Conservation (phyloP, 495 filamentous ascomycete species). For the Corynascus novoguineensis region DNA sequence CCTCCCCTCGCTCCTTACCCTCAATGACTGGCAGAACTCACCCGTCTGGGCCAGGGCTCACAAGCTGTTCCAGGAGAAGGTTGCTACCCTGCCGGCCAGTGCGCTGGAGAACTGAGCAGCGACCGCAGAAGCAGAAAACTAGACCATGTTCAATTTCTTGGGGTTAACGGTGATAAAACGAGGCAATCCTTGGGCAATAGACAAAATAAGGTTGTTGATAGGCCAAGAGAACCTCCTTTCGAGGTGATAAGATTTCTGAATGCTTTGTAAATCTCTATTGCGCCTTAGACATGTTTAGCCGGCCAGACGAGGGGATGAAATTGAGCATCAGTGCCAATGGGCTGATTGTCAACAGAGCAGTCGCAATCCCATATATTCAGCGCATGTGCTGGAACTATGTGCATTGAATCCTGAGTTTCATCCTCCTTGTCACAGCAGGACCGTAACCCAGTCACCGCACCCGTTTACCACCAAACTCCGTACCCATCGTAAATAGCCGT, state of each 20-base stretch:
- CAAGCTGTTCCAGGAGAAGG: slow-evolving; percentile 80
- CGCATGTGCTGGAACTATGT: neutral
- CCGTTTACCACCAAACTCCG: slow-evolving; percentile 16
- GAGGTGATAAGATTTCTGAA: neutral
- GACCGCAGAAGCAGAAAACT: neutral
- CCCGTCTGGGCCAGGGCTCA: slow-evolving; percentile 81
- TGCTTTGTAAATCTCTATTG: neutral
- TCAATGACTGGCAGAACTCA: slow-evolving; percentile 65
- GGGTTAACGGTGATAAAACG: slow-evolving; percentile 1
- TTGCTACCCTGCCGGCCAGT: slow-evolving; percentile 60
- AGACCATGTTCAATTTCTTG: neutral
- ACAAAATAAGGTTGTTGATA: neutral
- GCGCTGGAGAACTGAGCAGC: slow-evolving; percentile 33
- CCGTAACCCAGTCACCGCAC: neutral
- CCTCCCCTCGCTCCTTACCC: slow-evolving; percentile 68
- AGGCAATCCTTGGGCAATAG: neutral
- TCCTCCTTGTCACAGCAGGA: slow-evolving; percentile 9
- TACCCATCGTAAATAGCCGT: slow-evolving; percentile 9
- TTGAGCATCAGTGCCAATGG: neutral
- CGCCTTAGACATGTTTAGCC: no score
- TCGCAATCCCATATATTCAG: slow-evolving; percentile 1
- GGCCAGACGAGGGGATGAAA: neutral
- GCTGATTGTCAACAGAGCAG: neutral
- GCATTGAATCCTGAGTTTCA: neutral
- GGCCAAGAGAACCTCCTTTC: neutral